These are phyloP conservation scores for Yamadazyma sp. DNA, from an alignment of 1,139 yeast species.

Conservation along the genomic window DNA sequence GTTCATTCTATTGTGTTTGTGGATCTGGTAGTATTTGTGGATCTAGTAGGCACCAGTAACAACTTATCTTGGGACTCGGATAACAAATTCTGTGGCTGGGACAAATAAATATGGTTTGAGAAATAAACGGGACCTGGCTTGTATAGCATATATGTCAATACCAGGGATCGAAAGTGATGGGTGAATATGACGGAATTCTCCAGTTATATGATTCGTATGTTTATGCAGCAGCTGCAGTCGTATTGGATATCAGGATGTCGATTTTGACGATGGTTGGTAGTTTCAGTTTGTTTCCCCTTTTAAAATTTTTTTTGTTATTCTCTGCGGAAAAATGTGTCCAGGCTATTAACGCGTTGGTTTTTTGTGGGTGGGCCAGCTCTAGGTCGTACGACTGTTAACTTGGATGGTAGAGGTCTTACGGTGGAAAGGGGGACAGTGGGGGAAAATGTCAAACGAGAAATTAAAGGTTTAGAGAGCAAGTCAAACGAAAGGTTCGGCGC, in stretches of 20 bases:
- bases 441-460: too few species aligned
- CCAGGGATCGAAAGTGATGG: too few species aligned
- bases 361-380: neutral
- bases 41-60: neutral
- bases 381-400: slow-evolving; percentile 1
- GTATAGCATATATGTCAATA: too few species aligned
- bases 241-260: too few species aligned
- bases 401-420: neutral
- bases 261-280: neutral
- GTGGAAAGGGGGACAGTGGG: neutral
- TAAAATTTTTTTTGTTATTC: slow-evolving; percentile 1
- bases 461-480: neutral
- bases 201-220: too few species aligned
- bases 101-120: too few species aligned
- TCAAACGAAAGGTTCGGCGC: too few species aligned
- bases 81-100: too few species aligned
- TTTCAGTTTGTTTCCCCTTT: slow-evolving; percentile 2
- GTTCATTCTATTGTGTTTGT: slow-evolving; percentile 4
- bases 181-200: too few species aligned
- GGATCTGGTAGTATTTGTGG: slow-evolving; percentile 1
- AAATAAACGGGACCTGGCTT: too few species aligned
- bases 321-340: slow-evolving; percentile 1
- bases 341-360: slow-evolving; percentile 1
- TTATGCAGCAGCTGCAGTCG: too few species aligned
- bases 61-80: too few species aligned